Conservation (phyloP, 2,329 filamentous ascomycete species). For the Colletotrichum costaricense region DNA sequence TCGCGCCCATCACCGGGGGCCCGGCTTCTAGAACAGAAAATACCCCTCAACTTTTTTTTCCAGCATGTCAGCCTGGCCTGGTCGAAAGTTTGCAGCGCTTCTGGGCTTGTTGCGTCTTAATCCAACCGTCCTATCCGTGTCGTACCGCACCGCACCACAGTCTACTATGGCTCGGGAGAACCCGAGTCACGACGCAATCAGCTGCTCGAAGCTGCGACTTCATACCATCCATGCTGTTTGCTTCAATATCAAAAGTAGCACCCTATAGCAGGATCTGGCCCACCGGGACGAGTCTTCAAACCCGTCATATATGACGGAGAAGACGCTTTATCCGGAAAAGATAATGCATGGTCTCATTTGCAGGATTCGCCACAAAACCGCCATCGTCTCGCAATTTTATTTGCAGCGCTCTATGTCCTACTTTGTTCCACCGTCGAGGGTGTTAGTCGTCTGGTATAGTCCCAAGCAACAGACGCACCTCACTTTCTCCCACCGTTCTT, state of each 20-base stretch:
- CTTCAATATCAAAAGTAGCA: slow-evolving; percentile 14
- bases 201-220: neutral
- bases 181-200: slow-evolving; percentile 5
- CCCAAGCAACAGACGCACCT: neutral
- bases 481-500: neutral
- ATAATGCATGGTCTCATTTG: neutral
- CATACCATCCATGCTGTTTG: slow-evolving; percentile 16
- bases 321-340: neutral
- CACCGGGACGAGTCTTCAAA: slow-evolving; percentile 11
- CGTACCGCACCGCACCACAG: neutral
- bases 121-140: neutral
- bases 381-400: neutral
- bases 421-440: neutral
- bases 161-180: neutral
- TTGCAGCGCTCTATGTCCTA: neutral
- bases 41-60: neutral
- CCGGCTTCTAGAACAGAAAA: slow-evolving; percentile 31
- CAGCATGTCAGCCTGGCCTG: neutral
- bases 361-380: slow-evolving; percentile 1
- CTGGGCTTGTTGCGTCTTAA: neutral
- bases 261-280: slow-evolving; percentile 15
- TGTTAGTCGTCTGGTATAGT: neutral
- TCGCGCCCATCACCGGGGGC: slow-evolving; percentile 4
- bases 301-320: neutral
- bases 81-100: neutral